Base-by-base conservation (phyloP, 768 basidiomycete genomes). In the Coprinopsis sp. region DNA sequence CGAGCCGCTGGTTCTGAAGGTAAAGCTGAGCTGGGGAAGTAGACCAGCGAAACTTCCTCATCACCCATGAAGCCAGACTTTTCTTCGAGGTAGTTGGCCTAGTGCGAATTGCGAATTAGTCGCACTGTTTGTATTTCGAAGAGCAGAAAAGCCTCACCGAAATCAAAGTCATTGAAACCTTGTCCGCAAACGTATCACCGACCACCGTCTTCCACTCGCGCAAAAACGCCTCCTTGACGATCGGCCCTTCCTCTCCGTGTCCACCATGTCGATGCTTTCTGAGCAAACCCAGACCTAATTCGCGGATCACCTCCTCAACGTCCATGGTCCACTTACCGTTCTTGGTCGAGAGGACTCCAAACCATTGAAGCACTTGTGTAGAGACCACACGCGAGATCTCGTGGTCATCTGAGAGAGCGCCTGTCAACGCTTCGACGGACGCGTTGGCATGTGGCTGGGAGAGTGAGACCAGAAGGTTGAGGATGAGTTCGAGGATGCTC, bases 361-460 rank as follows among this genome's bases (percentile, higher is more conserved):
- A 97, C 84, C 94, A 94, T 0, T 66, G 59, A 71, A 96, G 79
- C 22, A 92, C 73, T 58, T 91, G 89, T 6, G 59, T 65, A 6
- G 80, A 74, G 23, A 92, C 75, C 2, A 68, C 60, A 6, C 76
- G 65, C 6, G 78, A 71, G 13, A 94, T 65, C 16, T 89, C 88
- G 57, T 91, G 82, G 3, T 88, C 85, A 33, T 84, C 74, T 14
- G 79, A 76, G 11, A 97, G 73, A 0, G 78, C 66, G 8, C 74
- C 66, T 6, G 74, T 59, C 33, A 95, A 64, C n/a, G 73, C 71
- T 34, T 81, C 74, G n/a, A 82, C 70, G 0, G 79, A 68, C 1
- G 74, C 82, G 3, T 73, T 68, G 2, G 72, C 64, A 53, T 75
- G 68, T 6, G 76, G 64, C 33, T 83, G 69, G 7, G 76, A 75